A percentile compares a stretch with the other conserved stretches of the same genome.
Conservation (phyloP, 352 stramenopile genomes). For the Phytophthora multivora region DNA sequence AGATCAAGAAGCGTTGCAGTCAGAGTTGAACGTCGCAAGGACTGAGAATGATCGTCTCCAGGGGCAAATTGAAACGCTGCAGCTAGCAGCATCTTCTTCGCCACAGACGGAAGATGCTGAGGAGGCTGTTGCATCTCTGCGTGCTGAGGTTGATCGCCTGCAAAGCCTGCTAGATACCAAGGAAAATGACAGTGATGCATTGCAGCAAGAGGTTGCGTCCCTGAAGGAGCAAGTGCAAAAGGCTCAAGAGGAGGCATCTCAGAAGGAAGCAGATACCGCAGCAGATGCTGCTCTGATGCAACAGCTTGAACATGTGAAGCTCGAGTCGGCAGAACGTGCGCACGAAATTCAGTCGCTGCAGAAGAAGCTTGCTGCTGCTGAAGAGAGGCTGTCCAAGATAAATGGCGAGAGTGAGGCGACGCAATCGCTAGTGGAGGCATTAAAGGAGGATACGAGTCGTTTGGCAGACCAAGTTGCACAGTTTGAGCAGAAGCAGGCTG, state of each 20-base stretch:
- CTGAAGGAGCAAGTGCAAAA: constrained; percentile 32
- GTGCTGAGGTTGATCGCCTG: constrained; percentile 21
- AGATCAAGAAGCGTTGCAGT: constrained; percentile 5
- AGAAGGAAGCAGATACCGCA: constrained; percentile 12
- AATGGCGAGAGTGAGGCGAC: constrained; percentile 26
- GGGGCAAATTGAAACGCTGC: constrained; percentile 14
- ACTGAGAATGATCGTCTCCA: constrained; percentile 16
- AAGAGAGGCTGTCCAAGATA: constrained; percentile 28
- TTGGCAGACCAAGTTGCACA: constrained; percentile 38
- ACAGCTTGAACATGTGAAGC: constrained; percentile 68
- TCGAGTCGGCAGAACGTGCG: constrained; percentile 50
- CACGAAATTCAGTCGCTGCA: constrained; percentile 53
- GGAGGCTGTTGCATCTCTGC: constrained; percentile 18
- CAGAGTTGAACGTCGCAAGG: constrained; percentile 16
- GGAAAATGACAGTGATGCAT: constrained; percentile 19
- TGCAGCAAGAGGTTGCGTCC: constrained; percentile 34
- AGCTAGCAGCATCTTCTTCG: constrained; percentile 16
- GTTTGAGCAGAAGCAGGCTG: constrained; percentile 31
- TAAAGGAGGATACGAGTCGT: constrained; percentile 41
- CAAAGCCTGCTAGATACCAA: constrained; percentile 19
- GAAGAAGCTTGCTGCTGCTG: constrained; percentile 34
- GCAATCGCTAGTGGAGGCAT: constrained; percentile 31
- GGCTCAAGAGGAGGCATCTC: constrained; percentile 8
- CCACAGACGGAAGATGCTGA: constrained; percentile 11
- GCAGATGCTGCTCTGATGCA: constrained; percentile 44